Conservation (phyloP, 73 alveolate species). For the Diophrys sp. region DNA sequence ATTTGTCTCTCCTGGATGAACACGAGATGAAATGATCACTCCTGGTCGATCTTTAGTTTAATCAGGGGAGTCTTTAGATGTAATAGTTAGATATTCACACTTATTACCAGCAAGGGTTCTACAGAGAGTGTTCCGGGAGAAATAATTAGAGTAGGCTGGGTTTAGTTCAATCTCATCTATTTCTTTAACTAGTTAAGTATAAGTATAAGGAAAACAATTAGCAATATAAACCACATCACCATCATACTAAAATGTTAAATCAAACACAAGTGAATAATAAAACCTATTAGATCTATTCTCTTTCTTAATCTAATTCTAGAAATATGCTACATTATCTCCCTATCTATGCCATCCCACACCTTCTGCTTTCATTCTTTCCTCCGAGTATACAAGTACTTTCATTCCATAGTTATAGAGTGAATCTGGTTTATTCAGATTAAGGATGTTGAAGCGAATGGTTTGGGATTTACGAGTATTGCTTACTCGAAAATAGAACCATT, state of each 20-base stretch:
- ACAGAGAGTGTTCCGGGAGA: constrained; percentile 41
- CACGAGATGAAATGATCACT: constrained; percentile 69
- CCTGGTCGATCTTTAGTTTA: constrained; percentile 56
- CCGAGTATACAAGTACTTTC: constrained; percentile 90
- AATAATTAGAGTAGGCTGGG: constrained; percentile 19
- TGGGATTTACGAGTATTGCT: constrained; percentile 12
- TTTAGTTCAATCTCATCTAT: constrained; percentile 36
- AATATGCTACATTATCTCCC: constrained; percentile 49
- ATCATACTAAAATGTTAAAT: constrained; percentile 44
- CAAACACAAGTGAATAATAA: constrained; percentile 65
- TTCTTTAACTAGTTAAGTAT: constrained; percentile 65
- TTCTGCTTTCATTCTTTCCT: constrained; percentile 29
- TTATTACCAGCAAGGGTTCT: constrained; percentile 62
- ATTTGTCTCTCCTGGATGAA: constrained; percentile 91
- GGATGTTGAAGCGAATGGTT: constrained; percentile 91
- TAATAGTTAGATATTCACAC: constrained; percentile 63
- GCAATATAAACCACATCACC: constrained; percentile 77
- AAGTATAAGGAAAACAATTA: constrained; percentile 76
- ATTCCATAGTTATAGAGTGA: constrained; percentile 94
- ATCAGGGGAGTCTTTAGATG: constrained; percentile 38
- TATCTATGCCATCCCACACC: constrained; percentile 67
- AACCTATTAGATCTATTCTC: constrained; percentile 24
- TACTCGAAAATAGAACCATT: constrained; percentile 78
- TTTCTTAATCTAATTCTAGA: constrained; percentile 22
- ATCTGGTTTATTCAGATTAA: constrained; percentile 97